Percentiles rank a stretch among this genome's conserved stretches.
Conservation (phyloP, 2,329 filamentous ascomycete genomes). For the Fusarium sulawesiense region DNA sequence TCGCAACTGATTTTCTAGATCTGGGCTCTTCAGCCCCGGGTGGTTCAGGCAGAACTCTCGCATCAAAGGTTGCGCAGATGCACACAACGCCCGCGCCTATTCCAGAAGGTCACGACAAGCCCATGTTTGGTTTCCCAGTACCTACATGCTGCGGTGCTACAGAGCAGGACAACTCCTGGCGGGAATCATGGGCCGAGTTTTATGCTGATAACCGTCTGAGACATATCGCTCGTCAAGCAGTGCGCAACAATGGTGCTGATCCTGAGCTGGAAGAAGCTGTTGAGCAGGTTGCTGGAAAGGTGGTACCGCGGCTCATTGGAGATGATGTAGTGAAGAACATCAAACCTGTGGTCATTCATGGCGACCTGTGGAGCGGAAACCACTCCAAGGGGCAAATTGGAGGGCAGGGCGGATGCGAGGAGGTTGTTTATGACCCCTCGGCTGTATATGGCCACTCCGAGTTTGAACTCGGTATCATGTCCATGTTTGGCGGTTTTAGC, state of each 20-base stretch:
- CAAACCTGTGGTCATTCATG: conserved; percentile 85
- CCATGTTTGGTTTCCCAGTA: conserved; percentile 85
- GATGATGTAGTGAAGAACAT: conserved; percentile 73
- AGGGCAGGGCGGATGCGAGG: conserved; percentile 66
- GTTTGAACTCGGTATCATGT: conserved; percentile 94
- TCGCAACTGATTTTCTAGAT: conserved; percentile 85
- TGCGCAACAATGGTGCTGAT: conserved; percentile 73
- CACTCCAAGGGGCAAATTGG: conserved; percentile 74
- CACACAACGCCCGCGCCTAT: conserved; percentile 80
- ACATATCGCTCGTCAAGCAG: conserved; percentile 68
- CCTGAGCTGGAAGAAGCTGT: conserved; percentile 70
- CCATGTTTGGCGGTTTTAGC: conserved; percentile 93
- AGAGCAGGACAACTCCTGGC: conserved; percentile 81
- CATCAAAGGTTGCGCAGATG: conserved; percentile 79
- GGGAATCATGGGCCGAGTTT: conserved; percentile 83
- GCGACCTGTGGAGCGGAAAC: conserved; percentile 95
- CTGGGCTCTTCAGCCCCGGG: conserved; percentile 59
- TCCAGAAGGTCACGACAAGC: conserved; percentile 66
- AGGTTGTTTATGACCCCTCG: conserved; percentile 85
- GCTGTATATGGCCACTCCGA: conserved; percentile 88
- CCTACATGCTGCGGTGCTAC: conserved; percentile 89
- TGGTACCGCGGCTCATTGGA: conserved; percentile 82
- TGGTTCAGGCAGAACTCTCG: conserved; percentile 69
- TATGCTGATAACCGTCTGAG: conserved; percentile 81
- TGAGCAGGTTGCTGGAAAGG: conserved; percentile 68